Base-by-base conservation (phyloP, 352 stramenopile species). In the Phytopythium cucurbitacearum region DNA sequence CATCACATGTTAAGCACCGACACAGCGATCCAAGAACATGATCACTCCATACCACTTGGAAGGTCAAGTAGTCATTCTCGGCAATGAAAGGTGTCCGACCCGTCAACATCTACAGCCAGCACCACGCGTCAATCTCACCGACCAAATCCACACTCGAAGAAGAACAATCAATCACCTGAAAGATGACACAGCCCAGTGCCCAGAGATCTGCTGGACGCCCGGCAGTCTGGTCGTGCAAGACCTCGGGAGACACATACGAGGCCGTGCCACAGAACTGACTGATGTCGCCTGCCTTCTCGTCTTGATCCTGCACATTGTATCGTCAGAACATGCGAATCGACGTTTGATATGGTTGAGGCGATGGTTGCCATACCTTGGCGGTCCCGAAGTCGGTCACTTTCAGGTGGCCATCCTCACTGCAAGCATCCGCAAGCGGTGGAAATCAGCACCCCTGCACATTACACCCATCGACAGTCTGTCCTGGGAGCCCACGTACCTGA, bases 311-410 rank as follows among this genome's bases (percentile, higher is more conserved):
- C 38, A 21, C 13, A 44, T 45, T 2, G 21, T 21, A 32, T 6
- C 5, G 0, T 46, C 41, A 7, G 32, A 13, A 33, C 41, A 28
- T 44, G 3, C 9, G 16, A 48, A 43, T 11, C 2, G 12, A 51
- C 7, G 39, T 21, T 3, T 41, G 0, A 45, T 16, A 7, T 28
- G 39, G 13, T 39, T 1, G 4, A 42, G 9, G 35, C 40, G 45
- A 38, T 35, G 9, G 7, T 8, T 15, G 9, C 41, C 37, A 16
- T 59, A 91, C 79, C 71, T 90, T 92, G 50, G 87, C 81, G 11
- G 84, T 94, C 34, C 89, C 89, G 56, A 97, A 97, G 64, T 97
- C 89, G 9, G 85, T 94, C 48, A 97, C 69, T 62, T 96, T 97
- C 43, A 97, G 61, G 53, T 97, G 87, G 40, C 89, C 89, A 42